A percentile compares a stretch with the other conserved stretches of the same genome.
Evolutionary conservation across 1,284 basidiomycete genomes (phyloP).

Genomic region (Sanguinoderma infundibulare): DNA sequence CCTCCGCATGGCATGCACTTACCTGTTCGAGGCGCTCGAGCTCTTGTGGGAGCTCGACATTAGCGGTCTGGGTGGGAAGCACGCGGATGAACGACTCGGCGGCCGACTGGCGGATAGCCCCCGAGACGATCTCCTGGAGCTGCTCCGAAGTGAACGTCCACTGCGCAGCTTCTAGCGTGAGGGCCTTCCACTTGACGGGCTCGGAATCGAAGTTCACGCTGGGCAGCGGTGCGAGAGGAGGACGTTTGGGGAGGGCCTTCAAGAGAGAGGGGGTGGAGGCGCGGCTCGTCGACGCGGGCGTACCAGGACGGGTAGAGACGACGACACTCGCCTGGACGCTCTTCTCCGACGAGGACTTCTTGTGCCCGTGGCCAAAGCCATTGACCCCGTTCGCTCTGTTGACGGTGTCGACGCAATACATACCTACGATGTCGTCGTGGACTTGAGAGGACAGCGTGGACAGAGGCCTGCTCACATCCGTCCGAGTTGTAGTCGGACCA

Average conservation of each 20-base stretch:
- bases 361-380: not conserved
- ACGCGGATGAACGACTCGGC: slow-evolving; percentile 75
- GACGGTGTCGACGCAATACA: not conserved
- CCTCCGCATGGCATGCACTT: slow-evolving; percentile 28
- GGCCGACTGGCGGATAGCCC: slow-evolving; percentile 72
- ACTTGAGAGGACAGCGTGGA: not conserved
- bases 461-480: slow-evolving; percentile 8
- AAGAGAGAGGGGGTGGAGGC: slow-evolving; percentile 32
- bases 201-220: slow-evolving; percentile 58
- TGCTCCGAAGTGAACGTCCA: slow-evolving; percentile 75
- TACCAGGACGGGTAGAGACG: slow-evolving; percentile 3
- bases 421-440: not conserved
- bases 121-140: slow-evolving; percentile 73
- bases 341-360: slow-evolving; percentile 16
- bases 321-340: slow-evolving; percentile 16
- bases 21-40: slow-evolving; percentile 56
- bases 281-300: slow-evolving; percentile 24
- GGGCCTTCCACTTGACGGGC: slow-evolving; percentile 63
- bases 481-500: slow-evolving; percentile 6
- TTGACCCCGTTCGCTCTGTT: not conserved
- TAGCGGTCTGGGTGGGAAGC: slow-evolving; percentile 62
- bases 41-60: slow-evolving; percentile 61
- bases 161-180: slow-evolving; percentile 74
- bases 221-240: slow-evolving; percentile 48
- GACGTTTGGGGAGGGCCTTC: slow-evolving; percentile 31